Conservation (phyloP, 768 basidiomycete species). For the Tubosaeta brunneosetosa region DNA sequence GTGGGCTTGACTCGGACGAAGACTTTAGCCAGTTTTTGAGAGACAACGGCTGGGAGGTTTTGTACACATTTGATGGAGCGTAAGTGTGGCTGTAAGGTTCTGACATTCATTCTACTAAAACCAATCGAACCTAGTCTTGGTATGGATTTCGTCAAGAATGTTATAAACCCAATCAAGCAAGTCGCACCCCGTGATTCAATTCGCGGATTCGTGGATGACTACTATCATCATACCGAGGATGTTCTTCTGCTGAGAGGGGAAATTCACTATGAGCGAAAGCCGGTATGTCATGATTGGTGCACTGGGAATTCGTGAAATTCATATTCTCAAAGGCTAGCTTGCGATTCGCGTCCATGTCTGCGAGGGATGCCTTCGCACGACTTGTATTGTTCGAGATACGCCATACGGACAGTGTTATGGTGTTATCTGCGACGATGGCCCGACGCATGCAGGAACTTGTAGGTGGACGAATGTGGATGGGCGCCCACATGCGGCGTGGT, state of each 20-base stretch:
- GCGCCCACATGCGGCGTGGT: conserved; percentile 41
- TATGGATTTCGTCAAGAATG: conserved; percentile 42
- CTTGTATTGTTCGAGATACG: conserved; percentile 30
- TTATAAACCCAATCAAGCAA: conserved; percentile 36
- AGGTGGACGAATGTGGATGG: conserved; percentile 38
- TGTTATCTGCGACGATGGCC: conserved; percentile 30
- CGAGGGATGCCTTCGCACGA: conserved; percentile 30
- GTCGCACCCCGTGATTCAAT: conserved; percentile 33
- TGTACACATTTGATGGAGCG: conserved; percentile 39
- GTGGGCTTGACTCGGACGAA: conserved; percentile 23
- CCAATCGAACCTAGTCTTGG: conserved; percentile 28
- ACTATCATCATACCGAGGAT: conserved; percentile 29
- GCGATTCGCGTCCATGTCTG: conserved; percentile 29
- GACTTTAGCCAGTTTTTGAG: conserved; percentile 26
- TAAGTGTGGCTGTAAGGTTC: conserved; percentile 18
- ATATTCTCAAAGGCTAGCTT: conserved; percentile 26
- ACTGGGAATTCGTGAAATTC: conserved; percentile 3
- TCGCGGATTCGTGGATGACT: conserved; percentile 40
- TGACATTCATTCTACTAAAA: conserved; percentile 5
- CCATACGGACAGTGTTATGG: conserved; percentile 25
- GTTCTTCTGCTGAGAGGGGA: conserved; percentile 40
- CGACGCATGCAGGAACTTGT: conserved; percentile 28
- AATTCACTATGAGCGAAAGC: conserved; percentile 38
- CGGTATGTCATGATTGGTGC: conserved; percentile 21
- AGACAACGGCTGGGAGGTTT: conserved; percentile 33